Conservation (phyloP, 2,329 filamentous ascomycete species). For the Lachnellula hyalina region DNA sequence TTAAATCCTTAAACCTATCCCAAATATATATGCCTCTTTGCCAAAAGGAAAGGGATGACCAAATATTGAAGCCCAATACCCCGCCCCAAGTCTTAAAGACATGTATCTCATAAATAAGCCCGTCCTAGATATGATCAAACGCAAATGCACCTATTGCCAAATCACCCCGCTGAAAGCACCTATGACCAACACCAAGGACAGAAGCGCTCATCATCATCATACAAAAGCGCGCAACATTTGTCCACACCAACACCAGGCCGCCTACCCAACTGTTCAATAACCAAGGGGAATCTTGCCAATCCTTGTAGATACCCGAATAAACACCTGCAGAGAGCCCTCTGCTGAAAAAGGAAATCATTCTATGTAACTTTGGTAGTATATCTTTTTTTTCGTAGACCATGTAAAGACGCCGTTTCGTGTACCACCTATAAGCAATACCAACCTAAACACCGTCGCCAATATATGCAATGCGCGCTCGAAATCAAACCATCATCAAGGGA, state of each 20-base stretch:
- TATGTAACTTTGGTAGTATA: constrained; percentile 29
- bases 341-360: constrained; percentile 30
- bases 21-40: neutral
- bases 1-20: neutral
- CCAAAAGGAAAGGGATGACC: constrained; percentile 10
- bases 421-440: constrained; percentile 29
- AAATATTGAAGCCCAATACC: neutral
- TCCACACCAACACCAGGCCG: constrained; percentile 26
- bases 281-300: constrained; percentile 29
- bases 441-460: constrained; percentile 31
- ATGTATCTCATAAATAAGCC: constrained; percentile 24
- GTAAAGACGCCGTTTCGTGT: constrained; percentile 33
- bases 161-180: constrained; percentile 25
- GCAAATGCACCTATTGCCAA: constrained; percentile 24
- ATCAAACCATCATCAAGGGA: constrained; percentile 26
- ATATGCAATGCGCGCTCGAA: constrained; percentile 32
- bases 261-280: constrained; percentile 11
- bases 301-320: constrained; percentile 25
- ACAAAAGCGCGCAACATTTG: constrained; percentile 23
- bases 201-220: constrained; percentile 26
- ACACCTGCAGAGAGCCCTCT: constrained; percentile 25
- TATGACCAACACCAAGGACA: constrained; percentile 20
- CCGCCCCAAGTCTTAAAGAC: constrained; percentile 18
- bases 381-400: constrained; percentile 29
- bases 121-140: constrained; percentile 21